These are phyloP conservation scores for Seiridium cupressi DNA, from an alignment of 2,329 filamentous ascomycete species.

Conservation along the genomic window DNA sequence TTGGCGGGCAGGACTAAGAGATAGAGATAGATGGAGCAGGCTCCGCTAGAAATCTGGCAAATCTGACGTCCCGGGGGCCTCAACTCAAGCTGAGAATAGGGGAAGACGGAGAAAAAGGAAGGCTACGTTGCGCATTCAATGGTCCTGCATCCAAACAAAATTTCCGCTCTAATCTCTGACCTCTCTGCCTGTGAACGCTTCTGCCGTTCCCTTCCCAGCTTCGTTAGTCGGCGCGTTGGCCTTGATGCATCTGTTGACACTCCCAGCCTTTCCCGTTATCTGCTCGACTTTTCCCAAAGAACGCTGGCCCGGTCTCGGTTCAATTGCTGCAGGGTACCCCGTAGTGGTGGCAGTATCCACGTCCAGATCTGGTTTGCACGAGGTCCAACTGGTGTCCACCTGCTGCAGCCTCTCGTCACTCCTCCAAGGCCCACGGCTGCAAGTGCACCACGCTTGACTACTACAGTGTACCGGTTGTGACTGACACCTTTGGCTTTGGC, in stretches of 20 bases:
- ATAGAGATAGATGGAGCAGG: not conserved
- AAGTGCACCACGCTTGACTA: not conserved
- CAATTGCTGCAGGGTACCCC: conserved; percentile 5
- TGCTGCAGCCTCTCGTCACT: conserved; percentile 9
- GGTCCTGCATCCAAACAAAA: not conserved
- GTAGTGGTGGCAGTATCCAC: conserved; percentile 2
- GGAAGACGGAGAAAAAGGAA: not conserved
- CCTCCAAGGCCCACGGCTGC: conserved; percentile 4
- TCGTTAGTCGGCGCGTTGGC: too few species aligned
- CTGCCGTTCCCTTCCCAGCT: not conserved
- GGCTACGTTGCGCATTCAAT: not conserved
- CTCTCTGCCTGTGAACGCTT: not conserved
- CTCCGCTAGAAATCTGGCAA: conserved; percentile 1
- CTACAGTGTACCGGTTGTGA: not conserved
- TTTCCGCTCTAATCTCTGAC: not conserved
- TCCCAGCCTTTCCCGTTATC: not conserved
- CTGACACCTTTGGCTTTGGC: conserved; percentile 1
- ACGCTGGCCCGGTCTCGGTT: conserved; percentile 2
- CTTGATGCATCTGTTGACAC: not conserved
- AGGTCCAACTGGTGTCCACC: conserved; percentile 9
- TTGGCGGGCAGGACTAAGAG: not conserved
- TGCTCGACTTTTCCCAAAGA: not conserved
- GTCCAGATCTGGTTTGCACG: conserved; percentile 5
- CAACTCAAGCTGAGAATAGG: not conserved
- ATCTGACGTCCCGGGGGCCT: not conserved